Evolutionary conservation across 164 flowering plant genomes (phyloP).

Genomic region (Aristolochia californica): DNA sequence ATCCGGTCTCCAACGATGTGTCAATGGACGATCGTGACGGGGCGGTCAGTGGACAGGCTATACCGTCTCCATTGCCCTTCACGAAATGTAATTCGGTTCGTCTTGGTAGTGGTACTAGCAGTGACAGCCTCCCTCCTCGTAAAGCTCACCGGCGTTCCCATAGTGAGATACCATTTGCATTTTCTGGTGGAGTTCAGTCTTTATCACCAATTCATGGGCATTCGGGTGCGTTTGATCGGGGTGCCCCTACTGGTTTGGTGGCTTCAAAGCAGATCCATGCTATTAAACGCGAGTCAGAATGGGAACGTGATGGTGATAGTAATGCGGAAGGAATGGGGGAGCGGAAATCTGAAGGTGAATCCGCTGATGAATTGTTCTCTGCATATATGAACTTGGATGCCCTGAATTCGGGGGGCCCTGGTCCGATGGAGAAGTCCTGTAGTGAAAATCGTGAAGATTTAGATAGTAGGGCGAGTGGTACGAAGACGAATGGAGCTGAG

Average conservation of each 20-base stretch:
- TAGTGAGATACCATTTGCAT: slow-evolving; percentile 83
- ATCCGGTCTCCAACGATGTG: slow-evolving; percentile 39
- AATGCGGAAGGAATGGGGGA: slow-evolving; percentile 62
- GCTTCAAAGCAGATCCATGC: slow-evolving; percentile 34
- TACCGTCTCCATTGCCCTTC: slow-evolving; percentile 21
- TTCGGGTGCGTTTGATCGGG: slow-evolving; percentile 28
- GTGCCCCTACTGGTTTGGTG: slow-evolving; percentile 21
- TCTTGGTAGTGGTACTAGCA: slow-evolving; percentile 12
- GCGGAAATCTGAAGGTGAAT: slow-evolving; percentile 71
- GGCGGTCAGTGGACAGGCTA: slow-evolving; percentile 11
- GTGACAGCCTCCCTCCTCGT: slow-evolving; percentile 76
- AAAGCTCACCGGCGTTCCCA: slow-evolving; percentile 78
- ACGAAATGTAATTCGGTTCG: slow-evolving; percentile 11
- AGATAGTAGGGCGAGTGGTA: slow-evolving; percentile 78
- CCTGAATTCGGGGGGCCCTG: slow-evolving; percentile 45
- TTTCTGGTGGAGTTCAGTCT: slow-evolving; percentile 39
- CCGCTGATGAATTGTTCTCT: slow-evolving; percentile 67
- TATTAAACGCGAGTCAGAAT: slow-evolving; percentile 50
- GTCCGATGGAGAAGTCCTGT: slow-evolving; percentile 40
- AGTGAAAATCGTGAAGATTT: slow-evolving; percentile 43
- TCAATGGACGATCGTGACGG: slow-evolving; percentile 65
- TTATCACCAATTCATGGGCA: slow-evolving; percentile 37
- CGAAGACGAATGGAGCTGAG: slow-evolving; percentile 75
- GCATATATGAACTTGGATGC: slow-evolving; percentile 83
- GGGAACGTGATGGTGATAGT: slow-evolving; percentile 30